These are phyloP conservation scores for Dactylorhiza incarnata DNA, from an alignment of 106 monocot genomes.

Conservation along the genomic window DNA sequence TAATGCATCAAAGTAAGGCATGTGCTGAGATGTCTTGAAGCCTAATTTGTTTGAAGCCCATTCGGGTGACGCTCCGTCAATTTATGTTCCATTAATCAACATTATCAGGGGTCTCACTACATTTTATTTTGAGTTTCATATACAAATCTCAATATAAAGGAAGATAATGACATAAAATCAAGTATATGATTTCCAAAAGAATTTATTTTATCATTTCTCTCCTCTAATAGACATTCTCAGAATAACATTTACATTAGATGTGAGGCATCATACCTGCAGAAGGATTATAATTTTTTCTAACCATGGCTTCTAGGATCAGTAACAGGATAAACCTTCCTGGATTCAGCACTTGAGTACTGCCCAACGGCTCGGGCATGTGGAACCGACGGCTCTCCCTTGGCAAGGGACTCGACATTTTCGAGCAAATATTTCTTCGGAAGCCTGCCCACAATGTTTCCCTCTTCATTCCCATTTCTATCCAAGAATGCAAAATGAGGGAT, in stretches of 20 bases:
- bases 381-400: slow-evolving; percentile 60
- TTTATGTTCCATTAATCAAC: too few species aligned
- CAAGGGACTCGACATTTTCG: slow-evolving; percentile 83
- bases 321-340: slow-evolving; percentile 68
- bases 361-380: slow-evolving; percentile 78
- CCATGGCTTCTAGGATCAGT: slow-evolving; percentile 91
- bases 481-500: slow-evolving; percentile 97
- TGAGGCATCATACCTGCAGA: not conserved
- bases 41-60: too few species aligned
- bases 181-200: too few species aligned
- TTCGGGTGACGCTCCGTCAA: too few species aligned
- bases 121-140: too few species aligned
- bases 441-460: slow-evolving; percentile 80
- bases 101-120: too few species aligned
- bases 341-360: slow-evolving; percentile 66
- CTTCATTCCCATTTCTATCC: slow-evolving; percentile 82
- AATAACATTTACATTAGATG: not conserved
- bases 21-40: too few species aligned
- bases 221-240: too few species aligned
- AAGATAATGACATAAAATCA: too few species aligned
- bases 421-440: slow-evolving; percentile 72
- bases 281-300: slow-evolving; percentile 4
- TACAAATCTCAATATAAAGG: too few species aligned
- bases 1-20: too few species aligned
- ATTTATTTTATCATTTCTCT: too few species aligned